Conservation (phyloP, 768 basidiomycete species). For the Erythrobasidium yunnanense region DNA sequence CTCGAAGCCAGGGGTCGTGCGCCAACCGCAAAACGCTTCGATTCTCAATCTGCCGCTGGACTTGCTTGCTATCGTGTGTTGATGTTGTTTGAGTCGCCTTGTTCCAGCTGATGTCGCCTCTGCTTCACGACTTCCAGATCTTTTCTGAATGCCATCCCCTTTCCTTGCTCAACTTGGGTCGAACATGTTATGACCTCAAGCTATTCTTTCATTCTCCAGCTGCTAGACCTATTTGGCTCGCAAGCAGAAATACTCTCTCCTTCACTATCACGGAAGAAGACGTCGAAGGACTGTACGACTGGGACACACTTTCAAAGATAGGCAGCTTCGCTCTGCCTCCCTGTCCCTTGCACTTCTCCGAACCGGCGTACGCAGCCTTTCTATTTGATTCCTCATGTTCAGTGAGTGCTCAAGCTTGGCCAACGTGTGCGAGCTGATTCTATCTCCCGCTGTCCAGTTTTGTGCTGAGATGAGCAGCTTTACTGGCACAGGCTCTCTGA, state of each 20-base stretch:
- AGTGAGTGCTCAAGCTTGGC: background rate
- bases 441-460: no score
- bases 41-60: background rate
- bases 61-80: background rate
- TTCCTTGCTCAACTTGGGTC: background rate
- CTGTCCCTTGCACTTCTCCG: background rate
- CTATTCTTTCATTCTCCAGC: background rate
- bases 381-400: background rate
- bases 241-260: background rate
- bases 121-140: background rate
- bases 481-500: background rate
- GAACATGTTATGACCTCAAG: background rate
- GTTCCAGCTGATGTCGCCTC: background rate
- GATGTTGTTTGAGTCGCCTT: background rate
- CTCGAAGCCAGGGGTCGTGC: background rate
- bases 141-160: background rate
- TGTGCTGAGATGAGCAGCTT: no score
- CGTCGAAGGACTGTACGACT: background rate
- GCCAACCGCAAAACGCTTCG: background rate
- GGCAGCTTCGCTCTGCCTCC: background rate
- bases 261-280: background rate
- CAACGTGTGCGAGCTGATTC: no score
- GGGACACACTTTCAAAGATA: background rate
- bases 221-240: background rate
- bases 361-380: background rate